These are phyloP conservation scores for Cordyceps cateniannulata DNA, from an alignment of 2,329 filamentous ascomycete genomes.

Conservation along the genomic window DNA sequence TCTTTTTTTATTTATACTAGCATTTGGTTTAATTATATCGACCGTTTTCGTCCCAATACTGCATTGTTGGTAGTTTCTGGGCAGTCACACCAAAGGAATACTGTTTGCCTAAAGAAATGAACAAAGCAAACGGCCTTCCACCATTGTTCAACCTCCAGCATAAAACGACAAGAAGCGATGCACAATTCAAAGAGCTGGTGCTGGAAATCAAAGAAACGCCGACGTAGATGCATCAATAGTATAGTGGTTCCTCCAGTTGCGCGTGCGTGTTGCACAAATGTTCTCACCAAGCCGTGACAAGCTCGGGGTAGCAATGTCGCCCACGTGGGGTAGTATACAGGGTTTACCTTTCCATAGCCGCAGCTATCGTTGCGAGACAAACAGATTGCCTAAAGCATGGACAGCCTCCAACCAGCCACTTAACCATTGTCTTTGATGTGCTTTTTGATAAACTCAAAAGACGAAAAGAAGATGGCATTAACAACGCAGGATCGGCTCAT, in stretches of 20 bases:
- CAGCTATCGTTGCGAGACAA: too few relatives aligned
- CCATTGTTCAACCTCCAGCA: background rate
- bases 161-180: background rate
- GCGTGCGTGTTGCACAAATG: background rate
- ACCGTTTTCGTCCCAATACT: background rate
- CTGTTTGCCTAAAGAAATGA: background rate
- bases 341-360: background rate
- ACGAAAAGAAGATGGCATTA: conserved; percentile 86
- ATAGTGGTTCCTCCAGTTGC: background rate
- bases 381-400: background rate
- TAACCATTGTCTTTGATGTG: conserved; percentile 45
- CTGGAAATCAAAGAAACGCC: conserved; percentile 6
- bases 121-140: background rate
- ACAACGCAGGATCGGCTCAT: conserved; percentile 77
- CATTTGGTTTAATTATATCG: background rate
- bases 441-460: conserved; percentile 78
- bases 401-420: background rate
- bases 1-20: background rate
- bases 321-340: background rate
- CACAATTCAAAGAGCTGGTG: background rate
- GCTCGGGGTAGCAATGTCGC: background rate
- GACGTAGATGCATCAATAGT: conserved; percentile 7
- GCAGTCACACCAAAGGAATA: background rate
- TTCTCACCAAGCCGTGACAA: background rate
- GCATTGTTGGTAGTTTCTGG: background rate